Evolutionary conservation across 768 basidiomycete genomes (phyloP), one percentile per base, ranked within the genome.

Genomic region (Lenzites betulinus): DNA sequence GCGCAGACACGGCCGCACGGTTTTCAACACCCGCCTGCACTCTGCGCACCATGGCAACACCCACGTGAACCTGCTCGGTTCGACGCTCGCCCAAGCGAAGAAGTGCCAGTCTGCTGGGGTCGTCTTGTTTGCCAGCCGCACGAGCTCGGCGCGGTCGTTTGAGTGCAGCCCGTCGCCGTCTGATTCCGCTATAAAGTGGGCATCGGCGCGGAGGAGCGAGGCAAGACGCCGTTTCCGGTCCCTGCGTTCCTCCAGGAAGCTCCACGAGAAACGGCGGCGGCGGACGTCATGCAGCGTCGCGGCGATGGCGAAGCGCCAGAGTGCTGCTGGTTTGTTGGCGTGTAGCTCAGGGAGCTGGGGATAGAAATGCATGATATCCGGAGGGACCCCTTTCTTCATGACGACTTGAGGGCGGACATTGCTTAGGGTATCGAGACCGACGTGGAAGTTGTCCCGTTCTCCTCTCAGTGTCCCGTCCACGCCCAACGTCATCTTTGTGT

Each of bases 221-320:
- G 39, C 23, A n/a, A 57, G 33, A 9, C 23, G 38, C 8, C 46
- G 36, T 13, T 41, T 49, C 25, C 22, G 62, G 15, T 67, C 63
- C 6, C 69, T 57, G 1, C 76, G 67, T 46, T 70, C 58, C 48
- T 64, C 61, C 66, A 76, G 72, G 63, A 67, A 73, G 1, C 59
- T 28, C 74, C 73, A 74, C 0, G 73, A 69, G 67, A 71, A 74
- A 2, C 41, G 26, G n/a, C 64, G 55, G 23, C 60, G 65, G 13
- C 69, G 66, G 20, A 71, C 62, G 2, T 66, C 43, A 51, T 68
- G 50, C 41, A 64, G 41, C 20, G 70, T 63, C 18, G 73, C 69
- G 0, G 58, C 41, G 12, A 67, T 60, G 0, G 75, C 76, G 53
- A 71, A 76, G 6, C 54, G 63, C 76, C 76, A 78, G 9, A 72